phyloP scores from a whole-genome alignment of 768 basidiomycete species.

The Termitomyces bulborhizus region DNA sequence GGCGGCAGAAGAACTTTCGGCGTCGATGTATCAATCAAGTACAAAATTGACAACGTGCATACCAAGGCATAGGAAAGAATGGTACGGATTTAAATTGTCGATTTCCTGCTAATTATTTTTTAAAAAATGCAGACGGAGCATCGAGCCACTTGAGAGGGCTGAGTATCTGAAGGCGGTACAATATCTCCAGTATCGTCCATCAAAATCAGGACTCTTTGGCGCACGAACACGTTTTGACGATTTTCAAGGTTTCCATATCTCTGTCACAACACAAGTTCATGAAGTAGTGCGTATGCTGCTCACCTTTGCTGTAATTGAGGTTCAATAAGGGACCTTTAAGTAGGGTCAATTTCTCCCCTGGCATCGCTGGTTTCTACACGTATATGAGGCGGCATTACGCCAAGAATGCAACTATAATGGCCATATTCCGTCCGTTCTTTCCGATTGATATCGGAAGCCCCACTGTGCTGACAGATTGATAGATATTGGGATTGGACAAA shows the following conservation, averaged over 20 bases:
- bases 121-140: not conserved
- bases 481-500: too few species aligned
- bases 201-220: not conserved
- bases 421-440: too few species aligned
- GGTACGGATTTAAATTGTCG: not conserved
- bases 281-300: conserved; percentile 1
- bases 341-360: conserved; percentile 26
- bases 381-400: conserved; percentile 19
- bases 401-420: not conserved
- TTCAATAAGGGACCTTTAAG: too few species aligned
- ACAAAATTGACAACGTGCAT: not conserved
- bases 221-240: conserved; percentile 6
- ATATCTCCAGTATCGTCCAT: not conserved
- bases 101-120: not conserved
- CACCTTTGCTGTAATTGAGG: too few species aligned
- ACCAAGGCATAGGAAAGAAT: conserved; percentile 1
- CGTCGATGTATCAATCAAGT: not conserved
- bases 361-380: conserved; percentile 22
- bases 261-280: not conserved
- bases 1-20: too few species aligned
- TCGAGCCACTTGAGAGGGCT: not conserved
- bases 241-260: conserved; percentile 7
- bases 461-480: too few species aligned
- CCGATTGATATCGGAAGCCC: too few species aligned
- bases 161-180: conserved; percentile 4